Conservation (phyloP, 2,329 filamentous ascomycete genomes). For the Pyrenochaeta sp. region DNA sequence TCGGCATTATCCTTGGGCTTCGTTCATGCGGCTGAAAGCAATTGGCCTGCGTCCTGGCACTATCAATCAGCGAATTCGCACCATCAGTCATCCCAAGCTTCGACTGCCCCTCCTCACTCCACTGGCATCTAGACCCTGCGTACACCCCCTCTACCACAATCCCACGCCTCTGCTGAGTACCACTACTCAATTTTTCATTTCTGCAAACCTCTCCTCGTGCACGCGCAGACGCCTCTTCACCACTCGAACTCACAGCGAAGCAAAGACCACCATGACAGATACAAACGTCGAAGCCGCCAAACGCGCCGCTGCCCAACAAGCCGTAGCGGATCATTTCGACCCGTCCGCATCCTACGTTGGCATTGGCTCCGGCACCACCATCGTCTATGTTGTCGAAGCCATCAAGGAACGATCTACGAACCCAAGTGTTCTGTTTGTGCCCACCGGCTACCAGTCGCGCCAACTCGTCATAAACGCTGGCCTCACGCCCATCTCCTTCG, state of each 20-base stretch:
- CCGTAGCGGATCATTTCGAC: constrained; percentile 75
- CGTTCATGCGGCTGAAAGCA: constrained; percentile 26
- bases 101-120: constrained; percentile 27
- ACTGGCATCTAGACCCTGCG: constrained; percentile 16
- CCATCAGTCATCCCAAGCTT: constrained; percentile 40
- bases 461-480: constrained; percentile 84
- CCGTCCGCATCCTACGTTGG: constrained; percentile 71
- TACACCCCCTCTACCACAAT: constrained; percentile 10
- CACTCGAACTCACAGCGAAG: constrained; percentile 1
- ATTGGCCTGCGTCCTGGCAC: constrained; percentile 15
- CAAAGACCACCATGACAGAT: constrained; percentile 41
- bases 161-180: not conserved
- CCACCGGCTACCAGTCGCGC: constrained; percentile 90
- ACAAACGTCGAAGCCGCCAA: constrained; percentile 73
- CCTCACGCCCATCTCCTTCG: constrained; percentile 78
- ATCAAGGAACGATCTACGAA: constrained; percentile 61
- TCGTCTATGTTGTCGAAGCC: constrained; percentile 85
- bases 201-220: not conserved
- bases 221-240: constrained; percentile 14
- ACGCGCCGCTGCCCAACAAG: constrained; percentile 75
- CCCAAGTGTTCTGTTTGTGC: constrained; percentile 79
- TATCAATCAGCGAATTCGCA: constrained; percentile 35
- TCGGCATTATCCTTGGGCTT: not conserved
- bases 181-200: not conserved
- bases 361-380: constrained; percentile 83